phyloP scores from a whole-genome alignment of 1,284 basidiomycete genomes.

The Rhodofomes roseus region DNA sequence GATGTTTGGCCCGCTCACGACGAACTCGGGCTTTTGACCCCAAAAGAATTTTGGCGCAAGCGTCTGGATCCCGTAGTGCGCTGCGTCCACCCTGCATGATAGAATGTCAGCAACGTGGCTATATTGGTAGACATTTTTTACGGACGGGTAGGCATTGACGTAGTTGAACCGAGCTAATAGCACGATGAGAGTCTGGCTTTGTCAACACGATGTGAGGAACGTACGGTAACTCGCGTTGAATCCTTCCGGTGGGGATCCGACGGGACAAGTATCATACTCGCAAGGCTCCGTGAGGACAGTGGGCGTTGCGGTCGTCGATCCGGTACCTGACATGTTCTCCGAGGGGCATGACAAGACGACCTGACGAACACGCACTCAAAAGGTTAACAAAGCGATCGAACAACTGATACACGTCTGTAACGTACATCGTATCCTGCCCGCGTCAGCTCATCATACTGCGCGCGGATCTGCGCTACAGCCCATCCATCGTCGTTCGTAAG shows the following conservation, averaged over 20 bases:
- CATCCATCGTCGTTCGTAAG: slow-evolving; percentile 50
- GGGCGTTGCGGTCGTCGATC: slow-evolving; percentile 29
- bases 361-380: slow-evolving; percentile 22
- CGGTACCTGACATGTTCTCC: slow-evolving; percentile 38
- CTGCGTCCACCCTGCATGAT: slow-evolving; percentile 35
- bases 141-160: slow-evolving; percentile 28
- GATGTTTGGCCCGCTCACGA: slow-evolving; percentile 49
- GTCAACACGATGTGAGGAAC: slow-evolving; percentile 11
- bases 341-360: slow-evolving; percentile 39
- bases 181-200: not conserved
- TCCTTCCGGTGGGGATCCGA: slow-evolving; percentile 41
- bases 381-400: not conserved
- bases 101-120: not conserved
- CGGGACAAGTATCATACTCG: slow-evolving; percentile 39
- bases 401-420: not conserved
- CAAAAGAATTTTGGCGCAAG: slow-evolving; percentile 39
- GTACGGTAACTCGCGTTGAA: slow-evolving; percentile 39
- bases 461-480: slow-evolving; percentile 47
- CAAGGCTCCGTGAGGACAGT: slow-evolving; percentile 30
- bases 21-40: slow-evolving; percentile 41
- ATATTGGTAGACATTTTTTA: slow-evolving; percentile 29
- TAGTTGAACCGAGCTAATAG: slow-evolving; percentile 34
- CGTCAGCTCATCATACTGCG: slow-evolving; percentile 37
- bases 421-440: slow-evolving; percentile 39
- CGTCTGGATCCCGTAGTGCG: slow-evolving; percentile 42